Conservation (phyloP, 2,329 filamentous ascomycete species). For the Chalaropsis ovoidea region DNA sequence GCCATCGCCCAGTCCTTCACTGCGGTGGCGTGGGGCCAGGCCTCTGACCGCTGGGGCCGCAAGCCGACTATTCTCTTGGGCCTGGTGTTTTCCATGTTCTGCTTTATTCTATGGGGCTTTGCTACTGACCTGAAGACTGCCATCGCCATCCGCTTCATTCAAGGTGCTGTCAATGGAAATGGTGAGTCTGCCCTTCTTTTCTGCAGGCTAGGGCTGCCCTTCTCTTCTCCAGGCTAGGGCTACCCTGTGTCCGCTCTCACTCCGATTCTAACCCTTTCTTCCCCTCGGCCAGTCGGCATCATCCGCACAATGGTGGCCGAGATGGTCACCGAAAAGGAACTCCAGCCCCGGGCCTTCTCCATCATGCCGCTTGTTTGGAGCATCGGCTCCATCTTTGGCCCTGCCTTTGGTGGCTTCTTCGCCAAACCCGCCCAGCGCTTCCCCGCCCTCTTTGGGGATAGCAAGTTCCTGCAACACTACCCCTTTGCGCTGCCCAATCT, state of each 20-base stretch:
- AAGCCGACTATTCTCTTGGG: constrained; percentile 72
- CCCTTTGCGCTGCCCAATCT: constrained; percentile 82
- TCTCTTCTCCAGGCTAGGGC: background rate
- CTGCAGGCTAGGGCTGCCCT: background rate
- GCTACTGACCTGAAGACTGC: constrained; percentile 71
- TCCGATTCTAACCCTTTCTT: constrained; percentile 8
- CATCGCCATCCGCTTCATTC: constrained; percentile 63
- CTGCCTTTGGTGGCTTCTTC: constrained; percentile 76
- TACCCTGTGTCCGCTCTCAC: background rate
- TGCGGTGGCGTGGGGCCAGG: constrained; percentile 63
- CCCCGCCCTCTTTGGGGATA: constrained; percentile 58
- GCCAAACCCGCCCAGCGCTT: constrained; percentile 69
- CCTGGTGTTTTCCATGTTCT: constrained; percentile 67
- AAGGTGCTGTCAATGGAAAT: constrained; percentile 80
- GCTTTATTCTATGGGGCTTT: constrained; percentile 74
- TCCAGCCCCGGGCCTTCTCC: constrained; percentile 82
- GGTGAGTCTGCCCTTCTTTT: constrained; percentile 35
- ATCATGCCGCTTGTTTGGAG: constrained; percentile 90
- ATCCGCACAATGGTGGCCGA: constrained; percentile 87
- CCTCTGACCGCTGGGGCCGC: constrained; percentile 68
- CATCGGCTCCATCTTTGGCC: constrained; percentile 77
- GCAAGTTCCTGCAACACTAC: constrained; percentile 59
- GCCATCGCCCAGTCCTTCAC: constrained; percentile 61
- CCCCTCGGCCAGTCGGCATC: constrained; percentile 58
- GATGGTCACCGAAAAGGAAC: constrained; percentile 74